These are phyloP conservation scores for Calonectria multiphialidica DNA, from an alignment of 2,329 filamentous ascomycete genomes.

Conservation along the genomic window DNA sequence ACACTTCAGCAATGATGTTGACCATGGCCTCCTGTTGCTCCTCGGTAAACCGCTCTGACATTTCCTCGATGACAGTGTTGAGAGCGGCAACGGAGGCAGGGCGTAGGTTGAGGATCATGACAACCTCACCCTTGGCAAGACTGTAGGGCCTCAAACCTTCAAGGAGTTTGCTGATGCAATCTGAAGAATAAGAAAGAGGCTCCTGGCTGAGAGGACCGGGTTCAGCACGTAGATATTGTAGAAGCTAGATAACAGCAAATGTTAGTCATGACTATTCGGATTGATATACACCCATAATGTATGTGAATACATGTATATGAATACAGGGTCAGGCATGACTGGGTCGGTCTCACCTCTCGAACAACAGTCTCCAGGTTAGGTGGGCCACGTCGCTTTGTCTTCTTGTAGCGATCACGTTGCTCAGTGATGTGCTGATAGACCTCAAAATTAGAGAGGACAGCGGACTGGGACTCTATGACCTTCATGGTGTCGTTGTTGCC, in stretches of 20 bases:
- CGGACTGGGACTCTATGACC: conserved; percentile 78
- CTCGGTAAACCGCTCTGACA: conserved; percentile 69
- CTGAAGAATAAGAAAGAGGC: conserved; percentile 64
- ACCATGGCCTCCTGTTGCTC: conserved; percentile 72
- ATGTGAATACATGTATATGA: not conserved
- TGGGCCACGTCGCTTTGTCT: conserved; percentile 63
- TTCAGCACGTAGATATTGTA: conserved; percentile 68
- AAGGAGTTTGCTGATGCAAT: conserved; percentile 66
- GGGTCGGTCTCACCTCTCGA: conserved; percentile 67
- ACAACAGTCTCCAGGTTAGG: conserved; percentile 72
- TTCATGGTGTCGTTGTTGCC: conserved; percentile 62
- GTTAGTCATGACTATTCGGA: conserved; percentile 15
- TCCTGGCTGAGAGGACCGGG: conserved; percentile 69
- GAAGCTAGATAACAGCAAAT: conserved; percentile 56
- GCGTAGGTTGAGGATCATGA: conserved; percentile 77
- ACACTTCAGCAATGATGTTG: conserved; percentile 65
- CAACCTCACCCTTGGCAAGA: conserved; percentile 75
- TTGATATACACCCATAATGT: not conserved
- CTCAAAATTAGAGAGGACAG: conserved; percentile 79
- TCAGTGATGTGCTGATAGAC: conserved; percentile 75
- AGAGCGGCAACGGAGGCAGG: conserved; percentile 69
- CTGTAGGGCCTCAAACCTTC: conserved; percentile 67
- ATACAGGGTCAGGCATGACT: not conserved
- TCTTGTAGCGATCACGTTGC: conserved; percentile 65
- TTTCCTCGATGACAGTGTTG: conserved; percentile 75